Evolutionary conservation across 306 rosid genomes (phyloP).

Genomic region (Clitoria ternatea): DNA sequence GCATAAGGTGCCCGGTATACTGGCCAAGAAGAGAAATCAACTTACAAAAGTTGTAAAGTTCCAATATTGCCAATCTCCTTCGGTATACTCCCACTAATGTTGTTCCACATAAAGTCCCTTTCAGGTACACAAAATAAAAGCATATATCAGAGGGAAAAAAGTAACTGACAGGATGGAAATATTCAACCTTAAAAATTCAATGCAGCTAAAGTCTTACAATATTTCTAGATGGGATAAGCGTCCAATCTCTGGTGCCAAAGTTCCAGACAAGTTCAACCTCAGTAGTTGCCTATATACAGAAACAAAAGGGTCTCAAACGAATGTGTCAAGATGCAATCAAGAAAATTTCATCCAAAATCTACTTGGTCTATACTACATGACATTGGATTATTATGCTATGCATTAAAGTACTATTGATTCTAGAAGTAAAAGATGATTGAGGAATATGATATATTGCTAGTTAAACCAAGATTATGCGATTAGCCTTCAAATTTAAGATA

Average conservation of each 20-base stretch:
- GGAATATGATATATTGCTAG: neutral
- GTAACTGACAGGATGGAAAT: constrained; percentile 6
- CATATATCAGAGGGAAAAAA: constrained; percentile 23
- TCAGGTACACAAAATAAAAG: constrained; percentile 13
- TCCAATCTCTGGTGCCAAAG: constrained; percentile 70
- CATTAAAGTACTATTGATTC: neutral
- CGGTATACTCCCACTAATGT: constrained; percentile 71
- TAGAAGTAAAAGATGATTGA: constrained; percentile 1
- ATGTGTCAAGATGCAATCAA: neutral
- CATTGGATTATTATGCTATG: constrained; percentile 10
- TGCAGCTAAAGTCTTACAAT: constrained; percentile 51
- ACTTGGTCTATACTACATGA: neutral
- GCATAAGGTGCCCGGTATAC: neutral
- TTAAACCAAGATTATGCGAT: neutral
- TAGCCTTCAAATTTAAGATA: neutral
- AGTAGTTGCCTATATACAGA: constrained; percentile 65
- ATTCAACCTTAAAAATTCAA: neutral
- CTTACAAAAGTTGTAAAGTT: constrained; percentile 77
- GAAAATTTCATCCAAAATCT: neutral
- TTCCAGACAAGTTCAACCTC: constrained; percentile 60
- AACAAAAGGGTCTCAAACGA: neutral
- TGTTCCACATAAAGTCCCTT: constrained; percentile 96
- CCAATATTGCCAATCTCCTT: constrained; percentile 78
- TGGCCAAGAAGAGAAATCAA: neutral
- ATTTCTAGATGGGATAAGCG: constrained; percentile 46